These are phyloP conservation scores for Amanita exitialis DNA, from an alignment of 768 basidiomycete genomes.

Conservation along the genomic window DNA sequence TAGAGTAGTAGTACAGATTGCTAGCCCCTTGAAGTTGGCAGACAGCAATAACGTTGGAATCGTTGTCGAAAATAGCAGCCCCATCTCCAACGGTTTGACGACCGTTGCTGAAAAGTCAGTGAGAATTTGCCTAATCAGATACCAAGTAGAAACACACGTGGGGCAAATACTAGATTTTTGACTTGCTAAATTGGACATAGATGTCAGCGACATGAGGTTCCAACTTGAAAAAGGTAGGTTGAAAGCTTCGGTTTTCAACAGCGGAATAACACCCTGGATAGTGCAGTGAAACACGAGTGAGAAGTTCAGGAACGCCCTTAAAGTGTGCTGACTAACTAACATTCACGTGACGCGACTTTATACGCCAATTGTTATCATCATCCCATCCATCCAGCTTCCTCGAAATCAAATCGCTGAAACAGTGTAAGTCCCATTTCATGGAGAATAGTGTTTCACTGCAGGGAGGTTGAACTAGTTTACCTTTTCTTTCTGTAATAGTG, in stretches of 20 bases:
- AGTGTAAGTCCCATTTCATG: neutral
- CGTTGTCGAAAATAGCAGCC: slow-evolving; percentile 74
- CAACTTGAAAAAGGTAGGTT: slow-evolving; percentile 55
- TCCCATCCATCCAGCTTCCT: neutral
- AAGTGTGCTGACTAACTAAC: neutral
- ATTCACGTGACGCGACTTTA: neutral
- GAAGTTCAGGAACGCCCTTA: neutral
- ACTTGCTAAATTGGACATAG: slow-evolving; percentile 63
- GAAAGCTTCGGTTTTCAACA: neutral
- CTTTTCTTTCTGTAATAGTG: slow-evolving; percentile 7
- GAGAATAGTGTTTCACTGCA: neutral
- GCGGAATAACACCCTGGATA: neutral
- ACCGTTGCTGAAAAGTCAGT: slow-evolving; percentile 63
- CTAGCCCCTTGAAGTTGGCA: slow-evolving; percentile 75
- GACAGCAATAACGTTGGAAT: slow-evolving; percentile 76
- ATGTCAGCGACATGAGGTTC: slow-evolving; percentile 73
- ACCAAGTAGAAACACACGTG: slow-evolving; percentile 46
- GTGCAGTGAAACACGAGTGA: neutral
- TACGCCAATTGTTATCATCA: neutral
- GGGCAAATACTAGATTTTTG: slow-evolving; percentile 90
- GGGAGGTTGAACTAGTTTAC: neutral
- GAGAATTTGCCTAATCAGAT: slow-evolving; percentile 10
- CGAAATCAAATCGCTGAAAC: neutral
- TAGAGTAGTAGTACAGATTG: slow-evolving; percentile 85
- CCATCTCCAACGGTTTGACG: slow-evolving; percentile 96